Conservation (phyloP, 306 rosid species). For the Acacia crassicarpa region DNA sequence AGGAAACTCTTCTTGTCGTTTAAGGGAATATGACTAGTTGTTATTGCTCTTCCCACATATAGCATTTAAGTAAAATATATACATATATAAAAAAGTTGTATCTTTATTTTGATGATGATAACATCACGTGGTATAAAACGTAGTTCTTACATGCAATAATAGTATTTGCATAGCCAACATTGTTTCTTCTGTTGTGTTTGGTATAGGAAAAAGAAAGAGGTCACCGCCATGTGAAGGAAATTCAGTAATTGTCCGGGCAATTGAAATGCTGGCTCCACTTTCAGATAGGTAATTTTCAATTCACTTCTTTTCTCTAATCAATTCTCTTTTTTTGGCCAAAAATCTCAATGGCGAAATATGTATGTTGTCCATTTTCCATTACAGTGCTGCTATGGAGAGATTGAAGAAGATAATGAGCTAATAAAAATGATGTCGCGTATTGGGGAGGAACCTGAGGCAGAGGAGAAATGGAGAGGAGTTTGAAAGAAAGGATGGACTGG, state of each 20-base stretch:
- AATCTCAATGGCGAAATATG: neutral
- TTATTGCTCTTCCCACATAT: neutral
- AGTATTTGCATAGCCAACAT: neutral
- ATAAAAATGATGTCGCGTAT: too few species aligned
- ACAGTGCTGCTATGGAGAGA: constrained; percentile 53
- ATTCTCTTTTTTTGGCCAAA: too few species aligned
- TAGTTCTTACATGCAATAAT: neutral
- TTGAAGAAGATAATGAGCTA: constrained; percentile 51
- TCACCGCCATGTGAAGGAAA: constrained; percentile 30
- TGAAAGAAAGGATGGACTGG: too few species aligned
- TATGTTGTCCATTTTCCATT: constrained; percentile 13
- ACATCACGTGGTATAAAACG: neutral
- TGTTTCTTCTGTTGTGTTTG: constrained; percentile 11
- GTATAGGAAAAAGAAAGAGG: constrained; percentile 32
- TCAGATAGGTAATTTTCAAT: constrained; percentile 54
- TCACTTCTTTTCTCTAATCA: neutral
- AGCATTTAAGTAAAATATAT: neutral
- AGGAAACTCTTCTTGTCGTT: neutral
- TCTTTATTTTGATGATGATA: neutral
- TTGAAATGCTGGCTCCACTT: constrained; percentile 54
- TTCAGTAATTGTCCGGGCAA: constrained; percentile 34
- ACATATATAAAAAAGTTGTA: neutral
- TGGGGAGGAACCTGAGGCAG: too few species aligned
- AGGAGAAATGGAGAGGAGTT: too few species aligned
- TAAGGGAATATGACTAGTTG: neutral